phyloP scores from a whole-genome alignment of 768 basidiomycete species.

The Lactarius deliciosus region DNA sequence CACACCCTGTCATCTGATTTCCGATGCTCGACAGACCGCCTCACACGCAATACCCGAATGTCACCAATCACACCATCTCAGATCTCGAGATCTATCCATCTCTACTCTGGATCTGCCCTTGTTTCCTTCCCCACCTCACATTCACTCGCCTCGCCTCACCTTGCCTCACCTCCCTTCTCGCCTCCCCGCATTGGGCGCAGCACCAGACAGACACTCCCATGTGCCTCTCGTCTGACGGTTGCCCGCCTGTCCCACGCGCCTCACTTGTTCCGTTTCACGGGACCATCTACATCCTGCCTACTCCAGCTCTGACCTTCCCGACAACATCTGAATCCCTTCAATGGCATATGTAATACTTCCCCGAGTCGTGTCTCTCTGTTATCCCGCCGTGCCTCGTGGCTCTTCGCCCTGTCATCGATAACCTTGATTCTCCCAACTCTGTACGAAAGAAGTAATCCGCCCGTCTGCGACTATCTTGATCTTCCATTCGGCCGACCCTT shows the following conservation, averaged over 20 bases:
- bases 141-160: conserved; percentile 2
- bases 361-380: not conserved
- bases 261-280: not conserved
- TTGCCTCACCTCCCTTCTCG: conserved; percentile 5
- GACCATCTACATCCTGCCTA: not conserved
- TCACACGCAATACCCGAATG: conserved; percentile 7
- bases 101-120: conserved; percentile 14
- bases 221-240: conserved; percentile 5
- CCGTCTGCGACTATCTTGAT: conserved; percentile 6
- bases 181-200: conserved; percentile 7
- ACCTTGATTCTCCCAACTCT: conserved; percentile 12
- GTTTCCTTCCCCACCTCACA: not conserved
- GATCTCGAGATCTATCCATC: conserved; percentile 25
- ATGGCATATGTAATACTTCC: conserved; percentile 6
- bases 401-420: conserved; percentile 18
- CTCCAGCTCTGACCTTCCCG: not conserved
- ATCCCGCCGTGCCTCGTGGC: conserved; percentile 1
- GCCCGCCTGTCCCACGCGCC: not conserved
- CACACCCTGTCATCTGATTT: conserved; percentile 25
- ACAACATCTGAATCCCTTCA: not conserved
- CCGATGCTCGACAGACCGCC: conserved; percentile 14
- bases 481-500: conserved; percentile 21
- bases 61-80: conserved; percentile 27
- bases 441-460: conserved; percentile 16
- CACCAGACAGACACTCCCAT: conserved; percentile 2